Percentiles rank a stretch among this genome's conserved stretches.
Evolutionary conservation across 108 stramenopile genomes (phyloP).

Genomic region (Cyclotella baltica): DNA sequence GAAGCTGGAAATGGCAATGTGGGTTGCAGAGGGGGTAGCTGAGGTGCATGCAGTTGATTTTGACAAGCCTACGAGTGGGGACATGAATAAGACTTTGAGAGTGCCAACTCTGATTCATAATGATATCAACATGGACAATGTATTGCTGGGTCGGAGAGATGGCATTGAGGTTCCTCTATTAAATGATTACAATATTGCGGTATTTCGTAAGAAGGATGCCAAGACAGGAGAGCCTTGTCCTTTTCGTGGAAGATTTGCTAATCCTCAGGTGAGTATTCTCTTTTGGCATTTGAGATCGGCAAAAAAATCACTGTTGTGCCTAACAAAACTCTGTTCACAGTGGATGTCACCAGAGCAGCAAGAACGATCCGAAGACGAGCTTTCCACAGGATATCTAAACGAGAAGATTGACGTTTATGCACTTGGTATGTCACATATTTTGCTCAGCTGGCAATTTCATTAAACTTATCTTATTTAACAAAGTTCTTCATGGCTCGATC

Average conservation of each 20-base stretch:
- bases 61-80: neutral
- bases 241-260: slow-evolving; percentile 74
- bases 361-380: slow-evolving; percentile 28
- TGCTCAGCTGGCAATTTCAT: slow-evolving; percentile 8
- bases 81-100: neutral
- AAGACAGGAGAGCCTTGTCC: slow-evolving; percentile 68
- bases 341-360: slow-evolving; percentile 81
- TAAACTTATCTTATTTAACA: slow-evolving; percentile 22
- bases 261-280: slow-evolving; percentile 77
- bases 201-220: slow-evolving; percentile 71
- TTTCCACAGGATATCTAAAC: slow-evolving; percentile 46
- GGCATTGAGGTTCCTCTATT: slow-evolving; percentile 66
- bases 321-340: neutral
- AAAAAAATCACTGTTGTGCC: neutral
- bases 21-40: slow-evolving; percentile 72
- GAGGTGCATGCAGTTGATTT: slow-evolving; percentile 70
- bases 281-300: neutral
- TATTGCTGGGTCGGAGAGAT: slow-evolving; percentile 62
- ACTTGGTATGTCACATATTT: slow-evolving; percentile 57
- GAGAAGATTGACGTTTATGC: slow-evolving; percentile 79
- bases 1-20: slow-evolving; percentile 70
- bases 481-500: too few relatives aligned
- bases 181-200: slow-evolving; percentile 91
- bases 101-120: slow-evolving; percentile 71
- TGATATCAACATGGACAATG: slow-evolving; percentile 79